Evolutionary conservation across 2,329 filamentous ascomycete species (phyloP).

Genomic region (Ophiostoma sp.): DNA sequence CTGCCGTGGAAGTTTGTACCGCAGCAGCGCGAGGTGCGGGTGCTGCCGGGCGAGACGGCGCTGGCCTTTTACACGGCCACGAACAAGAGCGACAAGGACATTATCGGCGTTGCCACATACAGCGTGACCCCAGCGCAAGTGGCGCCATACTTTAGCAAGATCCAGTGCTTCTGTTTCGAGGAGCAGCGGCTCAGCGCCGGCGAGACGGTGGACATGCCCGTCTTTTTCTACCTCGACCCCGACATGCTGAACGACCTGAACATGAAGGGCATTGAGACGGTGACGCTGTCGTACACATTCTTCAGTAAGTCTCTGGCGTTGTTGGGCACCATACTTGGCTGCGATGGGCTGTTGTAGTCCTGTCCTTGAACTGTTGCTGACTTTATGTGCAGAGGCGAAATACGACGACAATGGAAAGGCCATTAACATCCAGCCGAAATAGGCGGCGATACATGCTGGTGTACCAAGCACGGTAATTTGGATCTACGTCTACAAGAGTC

Average conservation of each 20-base stretch:
- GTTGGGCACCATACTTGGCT: neutral
- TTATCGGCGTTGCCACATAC: conserved; percentile 97
- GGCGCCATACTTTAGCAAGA: conserved; percentile 97
- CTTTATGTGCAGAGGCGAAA: conserved; percentile 58
- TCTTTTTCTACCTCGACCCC: conserved; percentile 98
- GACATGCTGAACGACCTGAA: conserved; percentile 87
- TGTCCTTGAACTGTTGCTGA: neutral
- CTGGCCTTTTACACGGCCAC: conserved; percentile 97
- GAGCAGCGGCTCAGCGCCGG: conserved; percentile 90
- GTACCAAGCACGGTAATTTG: too few species aligned
- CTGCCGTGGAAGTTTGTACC: conserved; percentile 96
- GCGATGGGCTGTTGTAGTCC: neutral
- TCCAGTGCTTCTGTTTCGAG: conserved; percentile 99
- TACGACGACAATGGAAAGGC: conserved; percentile 77
- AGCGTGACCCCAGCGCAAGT: conserved; percentile 94
- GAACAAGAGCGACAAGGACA: conserved; percentile 83
- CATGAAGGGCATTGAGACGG: conserved; percentile 91
- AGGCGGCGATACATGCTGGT: neutral
- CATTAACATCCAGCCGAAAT: conserved; percentile 33
- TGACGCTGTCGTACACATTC: conserved; percentile 95
- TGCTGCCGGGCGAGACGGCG: conserved; percentile 92
- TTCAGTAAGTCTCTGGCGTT: conserved; percentile 67
- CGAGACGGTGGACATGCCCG: conserved; percentile 98
- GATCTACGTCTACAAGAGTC: too few species aligned
- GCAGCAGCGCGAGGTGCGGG: conserved; percentile 92